phyloP scores from a whole-genome alignment of 345 rosid species.

The Syzygium grande region DNA sequence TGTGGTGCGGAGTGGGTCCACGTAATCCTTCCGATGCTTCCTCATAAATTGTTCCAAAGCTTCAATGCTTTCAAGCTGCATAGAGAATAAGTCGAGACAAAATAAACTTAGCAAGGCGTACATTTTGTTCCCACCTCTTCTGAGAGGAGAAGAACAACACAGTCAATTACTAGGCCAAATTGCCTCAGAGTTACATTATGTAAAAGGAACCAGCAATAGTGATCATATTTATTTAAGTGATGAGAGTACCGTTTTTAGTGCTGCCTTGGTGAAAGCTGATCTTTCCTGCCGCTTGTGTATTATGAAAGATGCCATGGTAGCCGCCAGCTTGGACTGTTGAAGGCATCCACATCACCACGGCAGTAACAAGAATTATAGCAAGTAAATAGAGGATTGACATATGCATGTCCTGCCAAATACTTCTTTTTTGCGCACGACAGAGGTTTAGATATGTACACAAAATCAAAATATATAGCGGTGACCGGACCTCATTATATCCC shows the following conservation, averaged over 20 bases:
- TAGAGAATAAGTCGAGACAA: not conserved
- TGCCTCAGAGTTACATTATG: not conserved
- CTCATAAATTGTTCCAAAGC: constrained; percentile 65
- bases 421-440: not conserved
- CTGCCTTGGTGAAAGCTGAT: constrained; percentile 57
- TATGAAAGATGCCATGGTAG: constrained; percentile 76
- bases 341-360: not conserved
- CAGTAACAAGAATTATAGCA: not conserved
- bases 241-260: constrained; percentile 53
- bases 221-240: not conserved
- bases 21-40: constrained; percentile 81
- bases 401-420: not conserved
- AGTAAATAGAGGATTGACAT: not conserved
- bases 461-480: not conserved
- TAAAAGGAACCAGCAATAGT: not conserved
- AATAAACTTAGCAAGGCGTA: not conserved
- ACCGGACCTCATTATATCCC: constrained; percentile 61
- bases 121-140: not conserved
- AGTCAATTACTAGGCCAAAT: not conserved
- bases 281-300: constrained; percentile 61
- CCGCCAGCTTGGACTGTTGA: constrained; percentile 58
- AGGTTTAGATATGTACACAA: not conserved
- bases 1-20: constrained; percentile 71
- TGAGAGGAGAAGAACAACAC: not conserved
- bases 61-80: constrained; percentile 63